phyloP scores from a whole-genome alignment of 2,329 filamentous ascomycete genomes.

The Didymosphaeria variabile region DNA sequence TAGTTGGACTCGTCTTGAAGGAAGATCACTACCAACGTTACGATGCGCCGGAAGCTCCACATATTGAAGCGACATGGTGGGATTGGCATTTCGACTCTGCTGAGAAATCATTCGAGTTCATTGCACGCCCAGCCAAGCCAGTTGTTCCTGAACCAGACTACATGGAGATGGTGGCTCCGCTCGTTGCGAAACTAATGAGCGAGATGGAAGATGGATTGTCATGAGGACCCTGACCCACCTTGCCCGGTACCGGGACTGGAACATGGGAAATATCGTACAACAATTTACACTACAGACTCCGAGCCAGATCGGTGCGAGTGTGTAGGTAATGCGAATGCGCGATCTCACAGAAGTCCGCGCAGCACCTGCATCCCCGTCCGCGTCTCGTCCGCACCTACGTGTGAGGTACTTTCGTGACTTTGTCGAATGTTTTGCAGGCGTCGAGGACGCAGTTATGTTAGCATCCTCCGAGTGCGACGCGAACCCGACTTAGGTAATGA shows the following conservation, averaged over 20 bases:
- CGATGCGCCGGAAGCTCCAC: constrained; percentile 37
- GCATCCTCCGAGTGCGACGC: background rate
- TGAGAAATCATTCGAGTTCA: constrained; percentile 41
- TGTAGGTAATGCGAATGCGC: background rate
- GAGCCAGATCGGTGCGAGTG: background rate
- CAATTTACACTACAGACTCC: background rate
- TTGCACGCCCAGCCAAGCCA: constrained; percentile 36
- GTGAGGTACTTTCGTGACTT: background rate
- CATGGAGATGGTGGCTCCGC: constrained; percentile 48
- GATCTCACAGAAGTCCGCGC: background rate
- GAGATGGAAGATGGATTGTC: constrained; percentile 41
- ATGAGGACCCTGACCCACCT: background rate
- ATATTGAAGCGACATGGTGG: constrained; percentile 52
- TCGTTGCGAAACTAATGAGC: constrained; percentile 45
- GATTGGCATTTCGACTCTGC: constrained; percentile 44
- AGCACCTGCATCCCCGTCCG: background rate
- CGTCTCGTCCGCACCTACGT: background rate
- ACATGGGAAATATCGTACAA: background rate
- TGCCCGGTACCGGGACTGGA: background rate
- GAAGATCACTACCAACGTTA: constrained; percentile 54
- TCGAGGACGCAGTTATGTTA: background rate
- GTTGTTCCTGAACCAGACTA: constrained; percentile 49
- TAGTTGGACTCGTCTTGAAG: constrained; percentile 53
- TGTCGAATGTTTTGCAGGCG: background rate
- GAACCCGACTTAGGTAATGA: background rate